Evolutionary conservation across 768 basidiomycete genomes (phyloP).

Genomic region (Tricholoma flavovirens): DNA sequence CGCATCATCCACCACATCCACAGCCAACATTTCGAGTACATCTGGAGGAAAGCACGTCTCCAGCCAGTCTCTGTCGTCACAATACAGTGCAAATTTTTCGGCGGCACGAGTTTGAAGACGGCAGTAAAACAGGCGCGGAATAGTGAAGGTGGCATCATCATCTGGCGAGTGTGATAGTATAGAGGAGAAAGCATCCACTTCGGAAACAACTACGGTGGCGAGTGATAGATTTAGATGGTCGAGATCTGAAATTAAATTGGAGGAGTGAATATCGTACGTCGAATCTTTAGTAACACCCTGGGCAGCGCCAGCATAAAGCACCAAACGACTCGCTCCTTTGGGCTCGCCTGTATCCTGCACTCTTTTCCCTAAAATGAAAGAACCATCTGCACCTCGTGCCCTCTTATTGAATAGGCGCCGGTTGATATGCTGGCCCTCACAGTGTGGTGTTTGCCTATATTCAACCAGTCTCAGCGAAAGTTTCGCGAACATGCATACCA

Average conservation of each 20-base stretch:
- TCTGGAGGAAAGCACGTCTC: conserved; percentile 16
- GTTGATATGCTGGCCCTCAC: conserved; percentile 27
- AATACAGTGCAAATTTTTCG: conserved; percentile 19
- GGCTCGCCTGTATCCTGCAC: not conserved
- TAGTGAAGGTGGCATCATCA: not conserved
- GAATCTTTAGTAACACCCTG: conserved; percentile 28
- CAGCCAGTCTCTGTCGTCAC: conserved; percentile 22
- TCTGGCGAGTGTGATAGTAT: conserved; percentile 7
- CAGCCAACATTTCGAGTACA: conserved; percentile 4
- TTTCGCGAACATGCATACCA: not conserved
- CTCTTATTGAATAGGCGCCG: conserved; percentile 27
- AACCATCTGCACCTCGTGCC: conserved; percentile 21
- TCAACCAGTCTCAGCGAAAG: not conserved
- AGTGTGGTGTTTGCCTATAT: conserved; percentile 30
- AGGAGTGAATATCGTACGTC: conserved; percentile 19
- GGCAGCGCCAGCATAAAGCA: conserved; percentile 24
- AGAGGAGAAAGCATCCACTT: conserved; percentile 19
- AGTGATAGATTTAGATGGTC: conserved; percentile 18
- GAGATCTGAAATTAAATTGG: conserved; percentile 16
- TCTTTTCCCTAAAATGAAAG: conserved; percentile 21
- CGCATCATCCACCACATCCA: conserved; percentile 14
- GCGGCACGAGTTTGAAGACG: conserved; percentile 14
- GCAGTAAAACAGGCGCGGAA: conserved; percentile 21
- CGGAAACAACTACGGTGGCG: conserved; percentile 16
- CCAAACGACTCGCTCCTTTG: conserved; percentile 8